These are phyloP conservation scores for Anastatica hierochuntica DNA, from an alignment of 345 rosid species.

Conservation along the genomic window DNA sequence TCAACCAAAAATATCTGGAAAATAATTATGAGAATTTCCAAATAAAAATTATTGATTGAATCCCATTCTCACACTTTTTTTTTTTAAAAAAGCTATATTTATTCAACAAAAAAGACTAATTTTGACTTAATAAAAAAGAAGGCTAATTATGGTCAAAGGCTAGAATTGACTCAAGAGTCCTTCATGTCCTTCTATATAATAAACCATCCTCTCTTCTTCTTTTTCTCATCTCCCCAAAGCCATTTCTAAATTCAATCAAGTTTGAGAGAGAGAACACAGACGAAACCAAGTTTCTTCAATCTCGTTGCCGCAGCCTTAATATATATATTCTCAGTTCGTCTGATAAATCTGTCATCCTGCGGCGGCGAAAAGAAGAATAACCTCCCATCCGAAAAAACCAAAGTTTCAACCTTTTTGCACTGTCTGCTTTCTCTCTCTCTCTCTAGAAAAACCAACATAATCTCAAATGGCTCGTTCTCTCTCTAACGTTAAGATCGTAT, in stretches of 20 bases:
- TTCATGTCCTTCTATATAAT: constrained; percentile 17
- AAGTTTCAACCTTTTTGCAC: constrained; percentile 1
- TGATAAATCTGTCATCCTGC: constrained; percentile 9
- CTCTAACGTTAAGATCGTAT: constrained; percentile 24
- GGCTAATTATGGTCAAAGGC: constrained; percentile 21
- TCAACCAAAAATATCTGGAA: too few species aligned
- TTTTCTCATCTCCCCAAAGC: constrained; percentile 14
- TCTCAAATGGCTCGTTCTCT: constrained; percentile 35
- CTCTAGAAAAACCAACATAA: constrained; percentile 1
- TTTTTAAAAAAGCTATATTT: neutral
- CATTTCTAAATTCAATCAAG: neutral
- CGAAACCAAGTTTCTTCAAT: constrained; percentile 12
- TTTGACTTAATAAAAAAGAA: neutral
- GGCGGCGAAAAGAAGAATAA: constrained; percentile 10
- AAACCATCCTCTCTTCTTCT: constrained; percentile 3
- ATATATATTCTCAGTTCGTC: neutral
- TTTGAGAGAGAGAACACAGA: constrained; percentile 19
- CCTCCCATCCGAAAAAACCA: neutral
- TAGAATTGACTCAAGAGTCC: constrained; percentile 23
- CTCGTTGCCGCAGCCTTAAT: constrained; percentile 19
- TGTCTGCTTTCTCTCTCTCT: constrained; percentile 3
- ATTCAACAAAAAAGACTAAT: neutral
- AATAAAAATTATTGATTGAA: too few species aligned
- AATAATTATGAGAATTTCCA: too few species aligned
- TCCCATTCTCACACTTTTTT: too few species aligned